These are phyloP conservation scores for Echinosophora koreensis DNA, from an alignment of 306 rosid genomes.

Conservation along the genomic window DNA sequence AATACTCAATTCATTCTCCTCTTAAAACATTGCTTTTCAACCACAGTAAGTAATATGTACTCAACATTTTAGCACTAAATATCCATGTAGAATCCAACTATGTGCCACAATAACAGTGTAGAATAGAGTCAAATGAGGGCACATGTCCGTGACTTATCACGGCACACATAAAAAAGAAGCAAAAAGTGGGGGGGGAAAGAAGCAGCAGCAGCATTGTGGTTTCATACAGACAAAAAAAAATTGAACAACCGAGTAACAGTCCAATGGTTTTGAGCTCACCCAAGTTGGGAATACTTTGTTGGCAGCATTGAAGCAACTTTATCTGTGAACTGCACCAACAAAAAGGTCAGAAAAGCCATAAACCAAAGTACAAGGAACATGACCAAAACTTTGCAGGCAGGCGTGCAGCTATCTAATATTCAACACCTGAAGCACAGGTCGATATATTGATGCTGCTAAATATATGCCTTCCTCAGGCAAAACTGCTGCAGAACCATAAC, in stretches of 20 bases:
- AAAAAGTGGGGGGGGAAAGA: too few species aligned
- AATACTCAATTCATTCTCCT: constrained; percentile 8
- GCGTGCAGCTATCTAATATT: constrained; percentile 32
- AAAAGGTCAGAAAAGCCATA: constrained; percentile 49
- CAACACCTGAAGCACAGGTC: constrained; percentile 95
- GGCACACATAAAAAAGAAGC: background rate
- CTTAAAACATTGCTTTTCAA: background rate
- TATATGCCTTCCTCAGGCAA: constrained; percentile 99
- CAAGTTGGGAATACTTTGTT: constrained; percentile 82
- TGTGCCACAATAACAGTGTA: background rate
- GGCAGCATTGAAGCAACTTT: constrained; percentile 92
- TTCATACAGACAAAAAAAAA: constrained; percentile 20
- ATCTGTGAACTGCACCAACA: constrained; percentile 86
- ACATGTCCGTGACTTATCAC: background rate
- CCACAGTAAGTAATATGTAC: background rate
- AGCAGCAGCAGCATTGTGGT: background rate
- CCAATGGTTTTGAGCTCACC: constrained; percentile 67
- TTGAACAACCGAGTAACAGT: constrained; percentile 25
- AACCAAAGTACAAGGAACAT: constrained; percentile 31
- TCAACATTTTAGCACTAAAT: constrained; percentile 17
- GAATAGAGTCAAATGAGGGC: constrained; percentile 8
- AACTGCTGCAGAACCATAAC: constrained; percentile 97
- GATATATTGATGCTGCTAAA: constrained; percentile 91
- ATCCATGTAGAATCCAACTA: constrained; percentile 22
- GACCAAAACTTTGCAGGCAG: constrained; percentile 34